Evolutionary conservation across 768 basidiomycete genomes (phyloP).

Genomic region (Neoboletus brunneissimus): DNA sequence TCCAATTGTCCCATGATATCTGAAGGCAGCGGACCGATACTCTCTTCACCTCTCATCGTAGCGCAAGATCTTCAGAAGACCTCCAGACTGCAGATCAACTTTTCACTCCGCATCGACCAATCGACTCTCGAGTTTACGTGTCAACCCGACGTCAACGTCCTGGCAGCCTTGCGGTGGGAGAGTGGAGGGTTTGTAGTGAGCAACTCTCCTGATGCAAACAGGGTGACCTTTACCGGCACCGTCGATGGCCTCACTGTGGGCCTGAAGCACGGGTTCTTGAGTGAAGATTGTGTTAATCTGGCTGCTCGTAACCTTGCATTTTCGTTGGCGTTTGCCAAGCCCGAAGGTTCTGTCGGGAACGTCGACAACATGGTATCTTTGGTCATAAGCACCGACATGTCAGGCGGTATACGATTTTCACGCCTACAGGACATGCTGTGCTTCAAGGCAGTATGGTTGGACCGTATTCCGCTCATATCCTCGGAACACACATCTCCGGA

Average conservation of each 20-base stretch:
- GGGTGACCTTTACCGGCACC: constrained; percentile 69
- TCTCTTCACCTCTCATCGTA: constrained; percentile 20
- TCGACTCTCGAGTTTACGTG: constrained; percentile 86
- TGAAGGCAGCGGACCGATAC: constrained; percentile 2
- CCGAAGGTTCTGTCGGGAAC: constrained; percentile 35
- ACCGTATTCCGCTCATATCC: constrained; percentile 76
- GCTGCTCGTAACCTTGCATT: constrained; percentile 82
- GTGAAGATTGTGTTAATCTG: constrained; percentile 77
- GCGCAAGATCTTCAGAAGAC: constrained; percentile 19
- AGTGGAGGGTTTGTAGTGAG: constrained; percentile 88
- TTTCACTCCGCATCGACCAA: constrained; percentile 89
- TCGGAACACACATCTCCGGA: constrained; percentile 30
- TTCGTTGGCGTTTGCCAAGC: constrained; percentile 65
- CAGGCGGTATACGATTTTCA: constrained; percentile 76
- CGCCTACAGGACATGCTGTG: constrained; percentile 89
- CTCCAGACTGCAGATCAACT: constrained; percentile 66
- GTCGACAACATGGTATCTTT: constrained; percentile 61
- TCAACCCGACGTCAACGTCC: constrained; percentile 89
- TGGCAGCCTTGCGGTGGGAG: constrained; percentile 87
- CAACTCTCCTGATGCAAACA: constrained; percentile 69
- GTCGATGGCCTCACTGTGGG: constrained; percentile 80
- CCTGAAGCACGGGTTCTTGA: constrained; percentile 81
- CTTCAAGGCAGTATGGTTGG: constrained; percentile 94
- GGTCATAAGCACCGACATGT: constrained; percentile 81
- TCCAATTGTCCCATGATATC: constrained; percentile 11